phyloP scores from a whole-genome alignment of 306 rosid species.

The Vigna mungo region DNA sequence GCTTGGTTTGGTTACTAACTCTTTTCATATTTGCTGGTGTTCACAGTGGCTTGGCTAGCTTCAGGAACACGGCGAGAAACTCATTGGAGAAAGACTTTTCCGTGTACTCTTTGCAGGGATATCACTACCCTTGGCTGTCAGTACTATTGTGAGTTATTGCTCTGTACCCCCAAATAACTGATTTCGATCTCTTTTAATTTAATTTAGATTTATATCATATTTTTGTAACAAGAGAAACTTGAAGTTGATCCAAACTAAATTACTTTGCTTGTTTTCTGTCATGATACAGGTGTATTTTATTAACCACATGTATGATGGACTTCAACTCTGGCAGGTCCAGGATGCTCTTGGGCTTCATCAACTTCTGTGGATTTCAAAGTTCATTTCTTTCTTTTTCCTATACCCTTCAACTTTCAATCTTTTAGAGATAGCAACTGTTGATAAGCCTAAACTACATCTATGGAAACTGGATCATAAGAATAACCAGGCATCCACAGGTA shows the following conservation, averaged over 20 bases:
- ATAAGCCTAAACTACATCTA: slow-evolving; percentile 97
- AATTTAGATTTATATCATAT: neutral
- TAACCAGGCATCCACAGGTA: slow-evolving; percentile 99
- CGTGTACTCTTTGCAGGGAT: slow-evolving; percentile 95
- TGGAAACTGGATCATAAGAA: slow-evolving; percentile 96
- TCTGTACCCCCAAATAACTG: neutral
- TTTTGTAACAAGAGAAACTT: slow-evolving; percentile 3
- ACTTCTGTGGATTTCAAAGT: slow-evolving; percentile 81
- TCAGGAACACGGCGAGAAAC: slow-evolving; percentile 85
- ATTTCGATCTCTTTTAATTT: slow-evolving; percentile 20
- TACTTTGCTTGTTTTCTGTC: slow-evolving; percentile 40
- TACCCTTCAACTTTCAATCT: slow-evolving; percentile 97
- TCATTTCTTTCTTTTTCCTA: slow-evolving; percentile 80
- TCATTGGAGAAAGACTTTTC: slow-evolving; percentile 86
- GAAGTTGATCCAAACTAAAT: slow-evolving; percentile 40
- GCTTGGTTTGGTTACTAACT: slow-evolving; percentile 30
- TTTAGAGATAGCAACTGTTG: slow-evolving; percentile 94
- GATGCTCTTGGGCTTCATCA: slow-evolving; percentile 72
- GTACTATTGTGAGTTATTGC: slow-evolving; percentile 75
- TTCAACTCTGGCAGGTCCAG: slow-evolving; percentile 93
- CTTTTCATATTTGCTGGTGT: slow-evolving; percentile 68
- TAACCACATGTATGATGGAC: slow-evolving; percentile 91
- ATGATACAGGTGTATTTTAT: slow-evolving; percentile 87
- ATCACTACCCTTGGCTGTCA: slow-evolving; percentile 89
- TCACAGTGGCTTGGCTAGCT: slow-evolving; percentile 93